Evolutionary conservation across 2,329 filamentous ascomycete species (phyloP).

Genomic region (Aphanoascus verrucosus): DNA sequence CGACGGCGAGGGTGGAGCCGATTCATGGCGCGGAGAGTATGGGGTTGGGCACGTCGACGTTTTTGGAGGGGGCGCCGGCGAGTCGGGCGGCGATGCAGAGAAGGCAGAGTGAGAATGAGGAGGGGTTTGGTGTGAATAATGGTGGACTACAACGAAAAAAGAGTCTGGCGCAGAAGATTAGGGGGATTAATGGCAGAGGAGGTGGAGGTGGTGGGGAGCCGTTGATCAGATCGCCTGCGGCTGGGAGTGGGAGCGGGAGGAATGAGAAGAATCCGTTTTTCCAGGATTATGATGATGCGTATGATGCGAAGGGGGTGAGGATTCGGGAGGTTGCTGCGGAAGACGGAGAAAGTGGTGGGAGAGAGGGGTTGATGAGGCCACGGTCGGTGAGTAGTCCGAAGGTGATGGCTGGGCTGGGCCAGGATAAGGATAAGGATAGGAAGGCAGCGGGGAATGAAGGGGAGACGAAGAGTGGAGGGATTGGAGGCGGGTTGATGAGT

Average conservation of each 20-base stretch:
- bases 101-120: constrained; percentile 57
- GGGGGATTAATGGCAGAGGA: constrained; percentile 62
- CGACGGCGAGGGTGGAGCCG: constrained; percentile 54
- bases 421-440: no score
- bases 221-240: constrained; percentile 21
- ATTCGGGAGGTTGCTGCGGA: constrained; percentile 44
- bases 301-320: constrained; percentile 52
- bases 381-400: constrained; percentile 52
- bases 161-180: constrained; percentile 83
- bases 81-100: constrained; percentile 68
- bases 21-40: constrained; percentile 75
- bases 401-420: constrained; percentile 38
- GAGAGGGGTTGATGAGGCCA: constrained; percentile 23
- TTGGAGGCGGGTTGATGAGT: constrained; percentile 16
- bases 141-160: constrained; percentile 75
- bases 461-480: constrained; percentile 8
- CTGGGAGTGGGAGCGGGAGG: constrained; percentile 24
- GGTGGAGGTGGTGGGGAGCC: constrained; percentile 48
- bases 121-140: constrained; percentile 32
- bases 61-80: constrained; percentile 86
- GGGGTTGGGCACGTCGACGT: constrained; percentile 87
- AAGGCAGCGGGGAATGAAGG: constrained; percentile 25
- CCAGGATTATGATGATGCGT: constrained; percentile 61
- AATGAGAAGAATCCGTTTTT: constrained; percentile 68
- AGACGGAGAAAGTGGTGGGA: constrained; percentile 23